Percentiles rank a stretch among this genome's conserved stretches.
phyloP scores from a whole-genome alignment of 768 basidiomycete species.

The Porpolomopsis calyptriformis region DNA sequence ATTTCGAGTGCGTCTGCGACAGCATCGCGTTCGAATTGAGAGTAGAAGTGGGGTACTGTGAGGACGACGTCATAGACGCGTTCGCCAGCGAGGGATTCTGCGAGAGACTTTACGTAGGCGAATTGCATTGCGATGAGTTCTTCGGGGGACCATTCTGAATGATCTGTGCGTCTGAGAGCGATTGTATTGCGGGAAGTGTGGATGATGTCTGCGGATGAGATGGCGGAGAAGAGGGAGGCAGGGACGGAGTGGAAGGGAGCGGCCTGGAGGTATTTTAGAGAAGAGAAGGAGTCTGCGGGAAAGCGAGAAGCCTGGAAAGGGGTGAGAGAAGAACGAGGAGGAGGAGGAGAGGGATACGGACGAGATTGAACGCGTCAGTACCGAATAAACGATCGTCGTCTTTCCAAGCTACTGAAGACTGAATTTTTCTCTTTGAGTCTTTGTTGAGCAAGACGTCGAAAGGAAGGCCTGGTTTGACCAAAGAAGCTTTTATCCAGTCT shows the following conservation, averaged over 20 bases:
- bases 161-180: constrained; percentile 48
- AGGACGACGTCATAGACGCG: constrained; percentile 76
- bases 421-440: constrained; percentile 94
- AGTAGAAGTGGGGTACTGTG: constrained; percentile 84
- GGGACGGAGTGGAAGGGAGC: constrained; percentile 49
- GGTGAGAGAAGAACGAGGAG: neutral
- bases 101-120: constrained; percentile 79
- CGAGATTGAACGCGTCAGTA: constrained; percentile 77
- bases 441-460: constrained; percentile 95
- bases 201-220: constrained; percentile 42
- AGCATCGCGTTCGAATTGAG: constrained; percentile 85
- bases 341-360: constrained; percentile 30
- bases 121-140: constrained; percentile 94
- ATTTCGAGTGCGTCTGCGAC: constrained; percentile 88
- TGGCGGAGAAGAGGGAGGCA: constrained; percentile 46
- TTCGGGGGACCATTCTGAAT: constrained; percentile 69
- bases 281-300: constrained; percentile 78
- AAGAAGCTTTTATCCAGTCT: constrained; percentile 93
- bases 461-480: constrained; percentile 88
- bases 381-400: constrained; percentile 84
- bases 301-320: constrained; percentile 73
- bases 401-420: constrained; percentile 86
- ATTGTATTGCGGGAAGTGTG: constrained; percentile 52
- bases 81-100: constrained; percentile 66
- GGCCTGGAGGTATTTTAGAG: constrained; percentile 76